A percentile compares a stretch with the other conserved stretches of the same genome.
Conservation (phyloP, 2,329 filamentous ascomycete genomes). For the Ophiostoma himal-ulmi region DNA sequence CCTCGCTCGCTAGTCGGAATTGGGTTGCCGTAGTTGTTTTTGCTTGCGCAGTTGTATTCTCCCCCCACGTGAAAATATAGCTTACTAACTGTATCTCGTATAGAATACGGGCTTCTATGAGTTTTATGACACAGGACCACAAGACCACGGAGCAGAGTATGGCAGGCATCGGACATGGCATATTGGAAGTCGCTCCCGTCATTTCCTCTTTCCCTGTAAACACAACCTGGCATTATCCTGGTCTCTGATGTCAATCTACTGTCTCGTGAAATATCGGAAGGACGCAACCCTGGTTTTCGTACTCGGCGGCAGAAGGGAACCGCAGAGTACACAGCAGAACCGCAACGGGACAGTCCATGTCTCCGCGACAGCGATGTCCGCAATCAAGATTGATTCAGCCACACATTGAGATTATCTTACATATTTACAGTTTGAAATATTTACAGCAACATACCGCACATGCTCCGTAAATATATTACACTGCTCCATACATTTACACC, state of each 20-base stretch:
- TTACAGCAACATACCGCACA: conserved; percentile 6
- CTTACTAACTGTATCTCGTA: background rate
- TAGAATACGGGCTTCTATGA: background rate
- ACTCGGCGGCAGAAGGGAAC: conserved; percentile 13
- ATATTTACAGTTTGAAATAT: background rate
- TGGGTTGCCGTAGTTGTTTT: background rate
- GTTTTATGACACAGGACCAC: background rate
- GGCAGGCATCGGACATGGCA: background rate
- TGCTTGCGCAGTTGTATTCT: background rate
- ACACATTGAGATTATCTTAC: background rate
- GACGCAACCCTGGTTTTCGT: conserved; percentile 2
- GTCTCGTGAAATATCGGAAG: conserved; percentile 12
- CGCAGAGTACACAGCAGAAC: background rate
- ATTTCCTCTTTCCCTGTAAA: background rate
- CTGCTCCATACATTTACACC: background rate
- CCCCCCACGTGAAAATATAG: background rate
- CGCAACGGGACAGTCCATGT: conserved; percentile 8
- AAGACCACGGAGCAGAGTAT: background rate
- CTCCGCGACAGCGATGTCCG: conserved; percentile 6
- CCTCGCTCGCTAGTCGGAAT: background rate
- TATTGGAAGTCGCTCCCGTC: background rate
- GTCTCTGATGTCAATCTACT: background rate
- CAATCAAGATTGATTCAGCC: background rate
- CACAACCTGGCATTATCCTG: background rate
- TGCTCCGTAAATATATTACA: conserved; percentile 2